phyloP scores from a whole-genome alignment of 164 flowering plant genomes.

The Kingdonia uniflora region DNA sequence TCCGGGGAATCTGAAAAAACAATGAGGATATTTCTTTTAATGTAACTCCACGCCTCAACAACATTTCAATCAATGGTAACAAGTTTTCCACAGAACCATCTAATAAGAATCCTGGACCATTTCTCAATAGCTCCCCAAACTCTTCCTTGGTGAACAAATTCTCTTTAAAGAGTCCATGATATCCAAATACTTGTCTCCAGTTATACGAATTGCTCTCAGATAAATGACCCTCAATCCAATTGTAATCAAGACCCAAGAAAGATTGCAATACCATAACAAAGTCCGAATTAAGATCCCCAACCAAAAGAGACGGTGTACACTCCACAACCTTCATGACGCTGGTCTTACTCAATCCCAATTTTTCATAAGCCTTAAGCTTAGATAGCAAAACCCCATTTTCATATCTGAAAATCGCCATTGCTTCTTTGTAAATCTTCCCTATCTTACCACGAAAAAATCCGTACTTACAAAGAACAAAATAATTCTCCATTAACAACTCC shows the following conservation, averaged over 20 bases:
- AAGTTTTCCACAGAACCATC: slow-evolving; percentile 41
- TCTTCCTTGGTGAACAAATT: slow-evolving; percentile 31
- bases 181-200: slow-evolving; percentile 39
- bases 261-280: slow-evolving; percentile 28
- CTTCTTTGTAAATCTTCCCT: slow-evolving; percentile 49
- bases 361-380: slow-evolving; percentile 46
- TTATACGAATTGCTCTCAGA: slow-evolving; percentile 24
- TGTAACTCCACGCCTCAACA: slow-evolving; percentile 38
- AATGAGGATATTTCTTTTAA: slow-evolving; percentile 20
- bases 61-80: slow-evolving; percentile 27
- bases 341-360: slow-evolving; percentile 25
- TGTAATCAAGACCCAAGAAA: slow-evolving; percentile 30
- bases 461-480: slow-evolving; percentile 38
- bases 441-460: slow-evolving; percentile 50
- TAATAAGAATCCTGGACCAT: slow-evolving; percentile 38
- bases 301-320: slow-evolving; percentile 39
- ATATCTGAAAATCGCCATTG: slow-evolving; percentile 31
- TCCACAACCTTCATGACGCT: slow-evolving; percentile 36
- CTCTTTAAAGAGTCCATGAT: slow-evolving; percentile 25
- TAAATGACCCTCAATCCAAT: slow-evolving; percentile 37
- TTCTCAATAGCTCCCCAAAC: slow-evolving; percentile 23
- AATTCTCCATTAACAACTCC: slow-evolving; percentile 39
- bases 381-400: slow-evolving; percentile 29
- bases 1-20: slow-evolving; percentile 36
- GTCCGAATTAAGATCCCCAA: slow-evolving; percentile 26